Evolutionary conservation across 2,329 filamentous ascomycete genomes (phyloP), one percentile per base, ranked within the genome.

Genomic region (Cladosporium sp.): DNA sequence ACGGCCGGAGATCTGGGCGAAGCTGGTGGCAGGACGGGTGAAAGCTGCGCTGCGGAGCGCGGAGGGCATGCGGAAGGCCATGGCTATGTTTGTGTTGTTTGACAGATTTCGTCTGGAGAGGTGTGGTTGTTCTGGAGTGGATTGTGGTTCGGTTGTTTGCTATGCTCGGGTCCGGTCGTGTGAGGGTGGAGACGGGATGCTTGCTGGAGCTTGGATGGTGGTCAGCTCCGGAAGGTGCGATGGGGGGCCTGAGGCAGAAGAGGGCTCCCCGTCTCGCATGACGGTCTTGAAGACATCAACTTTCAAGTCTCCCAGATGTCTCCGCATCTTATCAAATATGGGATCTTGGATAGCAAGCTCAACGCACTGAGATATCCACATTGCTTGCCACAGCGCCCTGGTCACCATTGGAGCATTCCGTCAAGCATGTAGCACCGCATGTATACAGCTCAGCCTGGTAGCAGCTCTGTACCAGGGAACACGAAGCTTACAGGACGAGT

Each of bases 1-100:
- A 55, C 23, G 37, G 46, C 62, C 26, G 61, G 66, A 65, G 40
- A 21, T 46, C 40, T 46, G 40, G 52, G 52, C 31, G 26, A 35
- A 35, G 33, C 33, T 35, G 33, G 33, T 35, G 33, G 70, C 62
- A 40, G 69, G 67, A 50, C 69, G 68, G 37, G 68, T 29, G 57
- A 65, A 40, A 56, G 64, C 26, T 59, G 69, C 28, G 64, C 66
- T 64, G 53, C 80, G 78, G 70, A 79, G 74, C 65, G 77, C 75
- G 67, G 78, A 71, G 65, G 82, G 72, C 64, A 80, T 65, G 67
- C 78, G 79, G 64, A 79, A 79, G 68, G 81, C 79, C 82, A 84
- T 84, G 70, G 66, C 69, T 53, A 67, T 40, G 59, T 58, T 29
- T 33, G 18, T 26, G 26, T 53, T 18, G 5, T 16, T 33, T 3